Base-by-base conservation (phyloP, 768 basidiomycete species). In the Pleurotus cornucopiae region DNA sequence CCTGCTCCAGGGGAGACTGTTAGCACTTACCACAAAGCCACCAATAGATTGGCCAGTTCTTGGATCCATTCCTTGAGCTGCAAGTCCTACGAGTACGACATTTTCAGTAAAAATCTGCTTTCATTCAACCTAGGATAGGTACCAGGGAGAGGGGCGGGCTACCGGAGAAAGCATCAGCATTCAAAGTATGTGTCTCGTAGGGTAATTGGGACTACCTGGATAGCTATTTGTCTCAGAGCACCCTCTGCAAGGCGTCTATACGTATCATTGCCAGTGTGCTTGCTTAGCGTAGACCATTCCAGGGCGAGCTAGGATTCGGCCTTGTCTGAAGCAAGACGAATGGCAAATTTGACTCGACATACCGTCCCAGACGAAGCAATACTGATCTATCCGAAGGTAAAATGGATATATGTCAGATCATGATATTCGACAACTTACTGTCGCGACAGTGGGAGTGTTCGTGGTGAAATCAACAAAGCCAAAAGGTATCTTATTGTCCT, bases 41-140 rank as follows among this genome's bases (percentile, higher is more conserved):
- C 73, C 81, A 20, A 74, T 69, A 12, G 73, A 66, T 21, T 67
- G 7, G 5, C 82, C 79, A 6, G 74, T 76, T 0, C 71, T 45
- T 1, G 85, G 84, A 61, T 84, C 75, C 40, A 87, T 76, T 3
- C 69, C 71, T 63, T 80, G 76, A 1, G 77, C 77, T 9, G 83
- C 73, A 58, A 86, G 75, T 16, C 81, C 82, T 56, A 68, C 60
- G n/a, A 71, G 56, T 53, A 14, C n/a, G 14, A 13, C 6, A n/a
- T 2, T 21, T 11, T 44, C 13, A 16, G n/a, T 21, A 13, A 13
- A 16, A 1, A 14, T 3, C 41, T 21, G 14, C 23, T 13, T 41
- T 9, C 41, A 16, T 16, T 44, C n/a, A 14, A 16, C n/a, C 9
- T 49, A 21, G 59, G 47, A 21, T 46, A 54, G 55, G 53, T n/a